Evolutionary conservation across 2,329 filamentous ascomycete genomes (phyloP).

Genomic region (Juglanconis oblonga): DNA sequence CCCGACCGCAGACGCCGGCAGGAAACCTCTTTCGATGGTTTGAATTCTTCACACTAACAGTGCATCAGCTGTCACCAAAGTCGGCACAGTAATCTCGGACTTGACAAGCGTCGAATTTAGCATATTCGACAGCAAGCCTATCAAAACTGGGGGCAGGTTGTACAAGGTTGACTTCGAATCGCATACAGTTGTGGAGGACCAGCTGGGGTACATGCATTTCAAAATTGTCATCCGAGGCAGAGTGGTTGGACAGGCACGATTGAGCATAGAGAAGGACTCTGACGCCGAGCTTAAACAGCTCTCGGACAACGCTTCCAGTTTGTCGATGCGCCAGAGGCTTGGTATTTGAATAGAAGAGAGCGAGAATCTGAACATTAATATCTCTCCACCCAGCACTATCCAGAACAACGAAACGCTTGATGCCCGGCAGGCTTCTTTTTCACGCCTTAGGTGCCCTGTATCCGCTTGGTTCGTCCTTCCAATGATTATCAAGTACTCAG

Average conservation of each 20-base stretch:
- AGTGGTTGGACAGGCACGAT: not conserved
- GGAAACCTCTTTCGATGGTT: too few relatives aligned
- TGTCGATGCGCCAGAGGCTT: too few relatives aligned
- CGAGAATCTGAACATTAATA: too few relatives aligned
- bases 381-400: too few relatives aligned
- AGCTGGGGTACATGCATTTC: slow-evolving; percentile 1
- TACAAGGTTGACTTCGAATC: not conserved
- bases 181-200: not conserved
- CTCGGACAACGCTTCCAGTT: too few relatives aligned
- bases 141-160: not conserved
- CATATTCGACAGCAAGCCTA: not conserved
- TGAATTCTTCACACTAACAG: not conserved
- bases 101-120: not conserved
- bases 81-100: slow-evolving; percentile 1
- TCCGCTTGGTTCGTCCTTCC: too few relatives aligned
- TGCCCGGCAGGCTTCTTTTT: too few relatives aligned
- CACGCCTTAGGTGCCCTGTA: too few relatives aligned
- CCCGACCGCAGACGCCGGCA: too few relatives aligned
- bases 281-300: not conserved
- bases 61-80: not conserved
- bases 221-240: not conserved
- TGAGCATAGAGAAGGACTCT: slow-evolving; percentile 1
- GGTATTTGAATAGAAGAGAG: too few relatives aligned
- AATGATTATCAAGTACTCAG: too few relatives aligned
- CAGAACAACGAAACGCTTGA: too few relatives aligned